Percentiles rank a stretch among this genome's conserved stretches.
phyloP scores from a whole-genome alignment of 1,139 yeast species.

The Geotrichum klebahnii region DNA sequence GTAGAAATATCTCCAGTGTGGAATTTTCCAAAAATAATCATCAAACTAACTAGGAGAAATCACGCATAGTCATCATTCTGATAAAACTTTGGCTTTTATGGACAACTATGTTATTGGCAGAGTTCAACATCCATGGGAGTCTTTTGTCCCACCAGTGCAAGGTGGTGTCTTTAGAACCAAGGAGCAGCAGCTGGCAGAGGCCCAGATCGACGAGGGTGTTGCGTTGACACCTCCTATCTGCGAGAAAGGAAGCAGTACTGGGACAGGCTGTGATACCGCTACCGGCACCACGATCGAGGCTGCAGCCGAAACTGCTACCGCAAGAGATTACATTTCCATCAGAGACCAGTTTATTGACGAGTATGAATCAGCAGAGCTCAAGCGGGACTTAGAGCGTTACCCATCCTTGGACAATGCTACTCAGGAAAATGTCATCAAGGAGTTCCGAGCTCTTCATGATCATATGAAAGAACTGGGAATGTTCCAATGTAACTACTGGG shows the following conservation, averaged over 20 bases:
- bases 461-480: constrained; percentile 53
- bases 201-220: constrained; percentile 18
- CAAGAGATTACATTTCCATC: constrained; percentile 28
- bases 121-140: constrained; percentile 62
- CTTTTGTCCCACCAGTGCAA: constrained; percentile 82
- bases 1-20: background rate
- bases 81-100: constrained; percentile 52
- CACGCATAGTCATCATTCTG: constrained; percentile 49
- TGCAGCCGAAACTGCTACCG: constrained; percentile 13
- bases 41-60: background rate
- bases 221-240: constrained; percentile 14
- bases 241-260: background rate
- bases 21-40: background rate
- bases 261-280: constrained; percentile 9
- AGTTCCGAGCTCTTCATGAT: constrained; percentile 61
- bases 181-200: constrained; percentile 26
- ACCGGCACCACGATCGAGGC: background rate
- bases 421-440: constrained; percentile 53
- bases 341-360: constrained; percentile 53
- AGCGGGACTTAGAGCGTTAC: constrained; percentile 49
- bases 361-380: constrained; percentile 55
- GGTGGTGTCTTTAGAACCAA: constrained; percentile 56
- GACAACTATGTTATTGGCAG: constrained; percentile 58
- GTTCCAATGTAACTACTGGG: constrained; percentile 70
- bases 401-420: constrained; percentile 68